Evolutionary conservation across 495 filamentous ascomycete genomes (phyloP).

Genomic region (Letharia columbiana): DNA sequence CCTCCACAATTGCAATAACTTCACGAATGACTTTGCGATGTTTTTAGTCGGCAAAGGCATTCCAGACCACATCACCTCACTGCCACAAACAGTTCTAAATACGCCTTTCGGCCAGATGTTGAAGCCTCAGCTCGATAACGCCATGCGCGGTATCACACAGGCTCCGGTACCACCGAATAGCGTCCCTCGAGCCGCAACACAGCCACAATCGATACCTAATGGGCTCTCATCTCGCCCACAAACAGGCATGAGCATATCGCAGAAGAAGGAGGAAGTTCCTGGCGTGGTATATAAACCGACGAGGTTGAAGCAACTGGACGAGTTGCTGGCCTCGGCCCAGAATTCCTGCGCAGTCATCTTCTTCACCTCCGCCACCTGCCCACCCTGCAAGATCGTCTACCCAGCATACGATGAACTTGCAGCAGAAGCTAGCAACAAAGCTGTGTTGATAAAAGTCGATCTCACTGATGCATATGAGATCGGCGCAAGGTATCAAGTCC

Average conservation of each 20-base stretch:
- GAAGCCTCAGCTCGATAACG: slow-evolving; percentile 66
- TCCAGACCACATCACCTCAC: slow-evolving; percentile 75
- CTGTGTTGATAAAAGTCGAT: slow-evolving; percentile 77
- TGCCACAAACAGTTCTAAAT: slow-evolving; percentile 77
- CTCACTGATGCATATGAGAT: slow-evolving; percentile 58
- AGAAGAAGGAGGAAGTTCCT: slow-evolving; percentile 10
- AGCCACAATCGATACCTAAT: slow-evolving; percentile 21
- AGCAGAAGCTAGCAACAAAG: slow-evolving; percentile 58
- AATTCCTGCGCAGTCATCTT: slow-evolving; percentile 73
- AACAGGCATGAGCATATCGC: not conserved
- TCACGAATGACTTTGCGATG: slow-evolving; percentile 85
- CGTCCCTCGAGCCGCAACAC: slow-evolving; percentile 27
- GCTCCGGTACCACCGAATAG: slow-evolving; percentile 31
- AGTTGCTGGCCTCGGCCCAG: slow-evolving; percentile 48
- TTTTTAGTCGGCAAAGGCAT: slow-evolving; percentile 88
- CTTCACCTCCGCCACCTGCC: slow-evolving; percentile 84
- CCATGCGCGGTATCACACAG: slow-evolving; percentile 62
- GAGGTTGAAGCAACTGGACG: slow-evolving; percentile 50
- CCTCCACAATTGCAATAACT: slow-evolving; percentile 97
- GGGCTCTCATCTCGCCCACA: slow-evolving; percentile 8
- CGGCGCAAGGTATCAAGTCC: slow-evolving; percentile 55
- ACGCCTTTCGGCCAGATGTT: slow-evolving; percentile 91
- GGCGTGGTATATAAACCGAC: slow-evolving; percentile 46
- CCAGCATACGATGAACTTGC: slow-evolving; percentile 78
- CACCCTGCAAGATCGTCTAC: slow-evolving; percentile 76